Percentiles rank a stretch among this genome's conserved stretches.
phyloP scores from a whole-genome alignment of 768 basidiomycete genomes.

The Hortiboletus flavorubellus region DNA sequence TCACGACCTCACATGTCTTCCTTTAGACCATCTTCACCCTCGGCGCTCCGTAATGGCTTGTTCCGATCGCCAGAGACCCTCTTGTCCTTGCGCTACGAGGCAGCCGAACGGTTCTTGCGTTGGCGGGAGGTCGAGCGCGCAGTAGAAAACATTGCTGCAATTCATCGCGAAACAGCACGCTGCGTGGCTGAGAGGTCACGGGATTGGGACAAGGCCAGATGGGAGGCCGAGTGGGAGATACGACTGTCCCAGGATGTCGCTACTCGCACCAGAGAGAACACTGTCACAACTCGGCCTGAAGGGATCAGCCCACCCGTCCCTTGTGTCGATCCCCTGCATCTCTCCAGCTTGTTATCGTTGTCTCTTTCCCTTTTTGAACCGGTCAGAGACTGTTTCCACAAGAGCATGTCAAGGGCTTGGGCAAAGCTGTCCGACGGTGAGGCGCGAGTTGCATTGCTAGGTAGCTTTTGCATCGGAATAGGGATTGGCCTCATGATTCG shows the following conservation, averaged over 20 bases:
- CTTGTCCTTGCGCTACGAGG: conserved; percentile 55
- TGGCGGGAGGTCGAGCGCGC: conserved; percentile 70
- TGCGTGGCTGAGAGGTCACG: conserved; percentile 21
- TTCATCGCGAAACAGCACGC: conserved; percentile 24
- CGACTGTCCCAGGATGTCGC: conserved; percentile 63
- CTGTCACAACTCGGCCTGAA: conserved; percentile 20
- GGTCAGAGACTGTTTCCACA: conserved; percentile 28
- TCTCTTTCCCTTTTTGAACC: conserved; percentile 60
- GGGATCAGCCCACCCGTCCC: conserved; percentile 18
- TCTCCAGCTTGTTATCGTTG: conserved; percentile 59
- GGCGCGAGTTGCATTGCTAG: conserved; percentile 34
- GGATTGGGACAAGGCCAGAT: conserved; percentile 58
- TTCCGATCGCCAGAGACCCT: conserved; percentile 66
- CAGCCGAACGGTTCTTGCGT: conserved; percentile 63
- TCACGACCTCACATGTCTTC: conserved; percentile 43
- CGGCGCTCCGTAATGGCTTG: conserved; percentile 54
- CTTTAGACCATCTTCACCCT: conserved; percentile 51
- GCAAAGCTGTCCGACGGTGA: conserved; percentile 25
- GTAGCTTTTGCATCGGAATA: conserved; percentile 45
- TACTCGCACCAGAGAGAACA: conserved; percentile 41
- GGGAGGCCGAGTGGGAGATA: conserved; percentile 66
- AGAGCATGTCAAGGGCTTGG: conserved; percentile 21
- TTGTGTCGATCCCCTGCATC: conserved; percentile 62
- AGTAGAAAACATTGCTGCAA: conserved; percentile 41
- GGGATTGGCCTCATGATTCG: conserved; percentile 40